Evolutionary conservation across 768 basidiomycete genomes (phyloP).

Genomic region (Rhodotorula graminis): DNA sequence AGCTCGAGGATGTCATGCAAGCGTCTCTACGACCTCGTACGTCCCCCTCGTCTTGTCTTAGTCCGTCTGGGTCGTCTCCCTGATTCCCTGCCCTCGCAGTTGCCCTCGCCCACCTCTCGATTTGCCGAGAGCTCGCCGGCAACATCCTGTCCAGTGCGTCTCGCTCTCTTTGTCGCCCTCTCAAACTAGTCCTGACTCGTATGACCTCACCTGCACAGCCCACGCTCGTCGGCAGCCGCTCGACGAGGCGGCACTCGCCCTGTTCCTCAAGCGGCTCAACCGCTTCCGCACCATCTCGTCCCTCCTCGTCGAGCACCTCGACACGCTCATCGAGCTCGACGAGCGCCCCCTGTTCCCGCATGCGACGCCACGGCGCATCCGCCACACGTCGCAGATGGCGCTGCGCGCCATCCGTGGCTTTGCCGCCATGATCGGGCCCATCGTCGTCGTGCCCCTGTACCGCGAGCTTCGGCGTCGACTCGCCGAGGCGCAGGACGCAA

Average conservation of each 20-base stretch:
- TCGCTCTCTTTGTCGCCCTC: too few relatives aligned
- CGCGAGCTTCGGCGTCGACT: background rate
- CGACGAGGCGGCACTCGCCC: background rate
- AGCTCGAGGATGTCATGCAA: too few relatives aligned
- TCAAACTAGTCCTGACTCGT: background rate
- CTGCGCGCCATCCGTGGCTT: background rate
- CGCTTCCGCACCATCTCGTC: background rate
- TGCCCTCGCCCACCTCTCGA: background rate
- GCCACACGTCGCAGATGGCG: background rate
- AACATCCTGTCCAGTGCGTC: background rate
- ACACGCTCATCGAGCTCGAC: background rate
- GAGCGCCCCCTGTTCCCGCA: background rate
- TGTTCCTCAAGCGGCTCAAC: background rate
- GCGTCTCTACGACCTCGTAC: background rate
- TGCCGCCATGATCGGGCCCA: too few relatives aligned
- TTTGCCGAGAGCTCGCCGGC: background rate
- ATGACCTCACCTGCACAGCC: background rate
- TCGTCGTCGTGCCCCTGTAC: background rate
- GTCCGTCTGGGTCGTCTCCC: too few relatives aligned
- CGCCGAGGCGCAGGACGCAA: background rate
- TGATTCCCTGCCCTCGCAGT: background rate
- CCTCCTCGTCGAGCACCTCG: background rate
- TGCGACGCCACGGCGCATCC: background rate
- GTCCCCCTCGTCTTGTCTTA: background rate
- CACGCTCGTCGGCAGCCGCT: too few relatives aligned